Evolutionary conservation across 2,329 filamentous ascomycete species (phyloP), one percentile per base, ranked within the genome.

Genomic region (Sclerotinia glacialis): DNA sequence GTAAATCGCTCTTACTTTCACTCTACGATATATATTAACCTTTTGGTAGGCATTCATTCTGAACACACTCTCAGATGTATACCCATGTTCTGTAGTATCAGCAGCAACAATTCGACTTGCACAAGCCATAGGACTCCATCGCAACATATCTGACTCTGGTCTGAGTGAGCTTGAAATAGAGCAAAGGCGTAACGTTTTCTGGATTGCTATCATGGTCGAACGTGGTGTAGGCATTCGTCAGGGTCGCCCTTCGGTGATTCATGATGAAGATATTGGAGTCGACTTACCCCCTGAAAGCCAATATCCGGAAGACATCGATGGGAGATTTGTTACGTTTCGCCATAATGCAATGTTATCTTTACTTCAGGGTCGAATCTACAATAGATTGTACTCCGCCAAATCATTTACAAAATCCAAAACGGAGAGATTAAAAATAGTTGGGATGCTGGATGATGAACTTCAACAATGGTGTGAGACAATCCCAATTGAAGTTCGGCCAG

Each of bases 231-330:
- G 64, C 46, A 63, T 66, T 56, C 67, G 66, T 42, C 54, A 67
- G 26, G 72, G 72, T 40, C 68, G 71, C 34, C 72, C 72, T 21
- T 73, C 72, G n/a, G 55, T 69, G 23, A 71, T 74, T 47, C 69
- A 70, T 28, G 72, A 74, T 52, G 71, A 73, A 42, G 72, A 74
- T 66, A 72, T 73, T 54, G 72, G 62, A 28, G 65, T 74, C 52
- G 69, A 73, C 37, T 67, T 73, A 44, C 72, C 71, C 40, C 55
- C 68, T 37, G 67, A 69, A 46, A 67, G 65, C 9, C 56, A 65
- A 46, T 47, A 55, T 44, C 56, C 69, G 42, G 52, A 54, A 62
- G 55, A 69, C 58, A 21, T 23, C 55, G 64, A 67, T 28, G 56
- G 34, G 63, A 70, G 59, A 46, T 69, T 67, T 62, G 56, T 72